phyloP scores from a whole-genome alignment of 495 filamentous ascomycete genomes.

The Daldinia vernicosa region DNA sequence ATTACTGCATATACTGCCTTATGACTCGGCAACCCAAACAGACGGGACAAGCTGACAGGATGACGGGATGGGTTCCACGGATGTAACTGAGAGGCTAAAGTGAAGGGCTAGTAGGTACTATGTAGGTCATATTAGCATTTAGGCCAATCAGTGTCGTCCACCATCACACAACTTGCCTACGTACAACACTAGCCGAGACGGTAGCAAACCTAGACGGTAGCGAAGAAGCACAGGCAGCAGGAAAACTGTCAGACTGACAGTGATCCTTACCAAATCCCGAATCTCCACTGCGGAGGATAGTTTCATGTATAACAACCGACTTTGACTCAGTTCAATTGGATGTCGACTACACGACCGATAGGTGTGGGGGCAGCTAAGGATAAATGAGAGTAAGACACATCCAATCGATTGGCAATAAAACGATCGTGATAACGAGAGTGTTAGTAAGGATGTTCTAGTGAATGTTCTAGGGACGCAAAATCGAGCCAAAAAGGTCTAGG shows the following conservation, averaged over 20 bases:
- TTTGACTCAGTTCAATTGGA: slow-evolving; percentile 26
- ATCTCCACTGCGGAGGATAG: slow-evolving; percentile 35
- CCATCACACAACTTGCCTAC: slow-evolving; percentile 16
- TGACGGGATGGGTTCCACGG: slow-evolving; percentile 2
- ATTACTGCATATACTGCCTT: slow-evolving; percentile 1
- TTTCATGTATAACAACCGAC: slow-evolving; percentile 3
- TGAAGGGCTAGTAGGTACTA: slow-evolving; percentile 10
- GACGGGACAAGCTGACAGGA: slow-evolving; percentile 7
- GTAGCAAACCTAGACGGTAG: neutral
- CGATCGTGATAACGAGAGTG: slow-evolving; percentile 8
- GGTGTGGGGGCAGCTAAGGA: slow-evolving; percentile 23
- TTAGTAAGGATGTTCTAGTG: neutral
- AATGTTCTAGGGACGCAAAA: neutral
- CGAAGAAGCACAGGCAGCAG: slow-evolving; percentile 6
- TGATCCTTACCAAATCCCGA: slow-evolving; percentile 22
- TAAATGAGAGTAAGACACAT: slow-evolving; percentile 24
- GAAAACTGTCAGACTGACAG: slow-evolving; percentile 1
- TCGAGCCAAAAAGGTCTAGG: slow-evolving; percentile 7
- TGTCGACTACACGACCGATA: slow-evolving; percentile 5
- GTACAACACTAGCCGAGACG: slow-evolving; percentile 11
- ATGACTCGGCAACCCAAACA: slow-evolving; percentile 22
- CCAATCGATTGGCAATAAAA: slow-evolving; percentile 22
- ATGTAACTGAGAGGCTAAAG: slow-evolving; percentile 35
- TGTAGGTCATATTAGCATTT: slow-evolving; percentile 18
- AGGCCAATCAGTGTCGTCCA: slow-evolving; percentile 25